Conservation (phyloP, 169 alveolate genomes). For the Toxoplasma gondii region DNA sequence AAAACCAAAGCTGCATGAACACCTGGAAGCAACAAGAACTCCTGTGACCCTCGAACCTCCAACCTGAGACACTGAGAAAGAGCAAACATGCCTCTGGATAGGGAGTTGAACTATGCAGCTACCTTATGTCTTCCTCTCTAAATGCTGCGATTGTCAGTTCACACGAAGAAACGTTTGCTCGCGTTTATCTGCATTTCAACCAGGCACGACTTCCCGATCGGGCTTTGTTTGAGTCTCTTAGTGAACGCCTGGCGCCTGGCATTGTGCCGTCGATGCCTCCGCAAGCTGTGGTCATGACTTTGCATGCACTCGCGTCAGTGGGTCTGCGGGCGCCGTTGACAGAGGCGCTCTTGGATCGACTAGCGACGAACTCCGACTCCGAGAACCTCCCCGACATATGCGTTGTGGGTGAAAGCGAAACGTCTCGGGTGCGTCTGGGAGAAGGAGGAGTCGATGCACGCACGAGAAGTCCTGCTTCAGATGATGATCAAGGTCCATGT, state of each 20-base stretch:
- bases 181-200: not conserved
- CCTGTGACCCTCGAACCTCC: too few species aligned
- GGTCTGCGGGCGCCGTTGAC: conserved; percentile 16
- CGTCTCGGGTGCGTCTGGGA: not conserved
- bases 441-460: not conserved
- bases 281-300: conserved; percentile 29
- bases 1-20: too few species aligned
- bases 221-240: not conserved
- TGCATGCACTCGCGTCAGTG: conserved; percentile 13
- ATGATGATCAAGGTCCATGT: too few species aligned
- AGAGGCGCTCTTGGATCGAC: not conserved
- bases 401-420: too few species aligned
- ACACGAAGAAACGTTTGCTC: too few species aligned
- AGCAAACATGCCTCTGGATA: too few species aligned
- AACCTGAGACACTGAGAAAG: too few species aligned
- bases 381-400: too few species aligned
- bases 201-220: not conserved
- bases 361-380: not conserved
- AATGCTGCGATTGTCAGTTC: too few species aligned
- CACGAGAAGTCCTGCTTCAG: not conserved
- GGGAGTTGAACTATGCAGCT: too few species aligned
- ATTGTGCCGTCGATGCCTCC: not conserved
- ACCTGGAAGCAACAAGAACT: too few species aligned
- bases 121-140: too few species aligned
- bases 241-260: not conserved